Conservation (phyloP, 2,329 filamentous ascomycete species). For the Erysiphe neolycopersici region DNA sequence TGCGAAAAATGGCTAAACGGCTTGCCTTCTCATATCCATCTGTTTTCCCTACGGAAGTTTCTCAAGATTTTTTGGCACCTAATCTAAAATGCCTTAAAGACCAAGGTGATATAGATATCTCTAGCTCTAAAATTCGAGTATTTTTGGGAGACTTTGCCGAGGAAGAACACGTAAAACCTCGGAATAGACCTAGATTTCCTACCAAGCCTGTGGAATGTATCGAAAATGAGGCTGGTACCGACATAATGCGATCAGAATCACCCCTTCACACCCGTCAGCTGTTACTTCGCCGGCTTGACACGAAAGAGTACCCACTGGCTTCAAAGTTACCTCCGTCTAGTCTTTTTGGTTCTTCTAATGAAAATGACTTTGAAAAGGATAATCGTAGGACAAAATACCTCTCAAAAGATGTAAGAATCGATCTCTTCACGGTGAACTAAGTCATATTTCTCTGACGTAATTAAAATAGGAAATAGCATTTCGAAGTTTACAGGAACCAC, state of each 20-base stretch:
- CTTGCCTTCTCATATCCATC: conserved; percentile 2
- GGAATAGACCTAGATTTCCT: conserved; percentile 11
- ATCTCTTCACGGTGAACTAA: no score
- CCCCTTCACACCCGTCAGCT: conserved; percentile 54
- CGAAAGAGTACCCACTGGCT: conserved; percentile 76
- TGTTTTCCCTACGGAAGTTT: conserved; percentile 2
- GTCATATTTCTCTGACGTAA: not conserved
- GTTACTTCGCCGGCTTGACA: conserved; percentile 40
- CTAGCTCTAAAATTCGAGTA: conserved; percentile 7
- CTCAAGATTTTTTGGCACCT: conserved; percentile 9
- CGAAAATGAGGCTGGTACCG: conserved; percentile 53
- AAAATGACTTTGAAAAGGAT: conserved; percentile 12
- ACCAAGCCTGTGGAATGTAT: conserved; percentile 36
- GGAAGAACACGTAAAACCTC: conserved; percentile 6
- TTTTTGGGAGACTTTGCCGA: conserved; percentile 11
- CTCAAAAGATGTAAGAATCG: not conserved
- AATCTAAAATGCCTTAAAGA: conserved; percentile 6
- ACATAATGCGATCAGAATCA: conserved; percentile 41
- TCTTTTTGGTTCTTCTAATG: conserved; percentile 52
- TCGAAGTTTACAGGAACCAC: not conserved
- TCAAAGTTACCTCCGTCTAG: conserved; percentile 55
- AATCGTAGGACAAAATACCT: no score
- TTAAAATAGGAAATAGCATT: not conserved
- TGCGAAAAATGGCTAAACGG: not conserved
- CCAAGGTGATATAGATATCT: conserved; percentile 5